Evolutionary conservation across 176 grass and related monocot species (phyloP), one percentile per base, ranked within the genome.

Genomic region (Oryza brachyantha): DNA sequence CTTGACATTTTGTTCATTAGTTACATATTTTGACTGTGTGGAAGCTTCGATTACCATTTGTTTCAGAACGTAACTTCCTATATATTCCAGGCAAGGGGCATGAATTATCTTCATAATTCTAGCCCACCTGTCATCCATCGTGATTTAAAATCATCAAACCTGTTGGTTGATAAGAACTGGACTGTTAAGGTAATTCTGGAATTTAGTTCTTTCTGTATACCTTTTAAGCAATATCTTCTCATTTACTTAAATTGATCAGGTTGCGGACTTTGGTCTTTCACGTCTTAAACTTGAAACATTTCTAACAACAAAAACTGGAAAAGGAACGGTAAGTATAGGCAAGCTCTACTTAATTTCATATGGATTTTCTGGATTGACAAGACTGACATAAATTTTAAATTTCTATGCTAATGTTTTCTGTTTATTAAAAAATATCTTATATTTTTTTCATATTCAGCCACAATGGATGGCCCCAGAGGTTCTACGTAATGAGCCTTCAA

Each of bases 381-480:
- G 27, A 59, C 43, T 79, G 9, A 67, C 17, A 68, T 68, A 37
- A 83, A 66, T 13, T 70, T 83, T 68, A 36, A 73, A 32, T 21
- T 73, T 38, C 26, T 81, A 41, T 24, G n/a, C 21, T 24, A 57
- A 57, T 57, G 2, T 93, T 86, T 68, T 74, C 8, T 62, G 24
- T 67, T 66, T 61, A 35, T 77, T 54, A 78, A 29, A n/a, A 77
- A 68, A 65, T 71, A 67, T 79, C 37, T 87, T 27, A 36, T 72
- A 58, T n/a, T 70, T 8, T 8, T 17, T 81, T 75, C 50, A 40
- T 84, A 62, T 85, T 21, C 80, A 94, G 95, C 95, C 95, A 24
- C 95, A 98, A 73, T 98, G 95, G 95, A 98, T 98, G 95, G 95
- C 95, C 73, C 95, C 95, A 25, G 92, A 98, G 91, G 90, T 89